Base-by-base conservation (phyloP, 1,139 yeast species). In the Debaryomyces fabryi region DNA sequence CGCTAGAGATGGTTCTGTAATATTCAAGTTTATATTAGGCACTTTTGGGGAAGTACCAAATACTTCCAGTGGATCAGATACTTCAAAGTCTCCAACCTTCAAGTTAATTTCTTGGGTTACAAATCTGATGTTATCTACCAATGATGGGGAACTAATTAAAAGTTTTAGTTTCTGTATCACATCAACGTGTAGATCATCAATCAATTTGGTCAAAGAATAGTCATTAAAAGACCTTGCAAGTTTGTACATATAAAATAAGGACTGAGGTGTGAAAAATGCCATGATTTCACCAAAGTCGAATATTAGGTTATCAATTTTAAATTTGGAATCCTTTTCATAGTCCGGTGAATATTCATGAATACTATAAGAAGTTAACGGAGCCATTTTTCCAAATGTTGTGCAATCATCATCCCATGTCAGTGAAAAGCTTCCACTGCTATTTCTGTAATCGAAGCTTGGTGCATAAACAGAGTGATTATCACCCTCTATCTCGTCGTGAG, bases 141-240 rank as follows among this genome's bases (percentile, higher is more conserved):
- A 60, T 3, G 78, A 70, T 1, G 68, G 58, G 1, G 75, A 69
- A 8, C 63, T 58, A 46, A 79, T 65, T 20, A 73, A 61, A 9
- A 55, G 56, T 29, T 72, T 68, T 15, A 86, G 61, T 15, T 69
- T 62, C 34, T 64, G 65, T 10, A 88, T 72, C 2, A 86, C 80
- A n/a, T 81, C 78, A 23, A 81, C 66, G 51, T 91, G 96, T 18
- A 90, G 67, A 16, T 65, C 62, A 61, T 92, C 97, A 63, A 91
- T 70, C 2, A 82, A 67, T 6, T 76, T 71, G 23, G 74, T 73
- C 40, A 83, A 58, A 4, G 74, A 67, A 44, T 64, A 69, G n/a
- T 71, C 68, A 9, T 71, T 60, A 38, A 69, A 60, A 3, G 72
- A 70, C 8, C 68, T 67, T 1, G 71, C 44, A 6, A 76, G 51